phyloP scores from a whole-genome alignment of 257 asterid genomes.

The Penstemon davidsonii region DNA sequence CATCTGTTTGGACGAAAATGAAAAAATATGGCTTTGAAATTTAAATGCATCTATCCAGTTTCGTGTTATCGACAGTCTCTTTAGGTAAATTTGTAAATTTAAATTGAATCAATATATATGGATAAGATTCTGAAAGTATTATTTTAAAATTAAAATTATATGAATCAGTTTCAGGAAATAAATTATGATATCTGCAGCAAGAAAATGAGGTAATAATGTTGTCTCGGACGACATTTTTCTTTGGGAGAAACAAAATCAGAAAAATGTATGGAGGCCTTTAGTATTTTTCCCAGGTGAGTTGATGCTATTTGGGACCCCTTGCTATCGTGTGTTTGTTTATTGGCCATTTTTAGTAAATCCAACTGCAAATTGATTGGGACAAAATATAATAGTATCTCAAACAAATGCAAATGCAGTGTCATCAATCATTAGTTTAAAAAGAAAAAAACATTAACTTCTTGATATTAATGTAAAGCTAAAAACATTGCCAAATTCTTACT shows the following conservation, averaged over 20 bases:
- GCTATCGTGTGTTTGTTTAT: constrained; percentile 34
- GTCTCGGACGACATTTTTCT: constrained; percentile 37
- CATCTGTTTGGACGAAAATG: too few species aligned
- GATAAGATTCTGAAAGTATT: not conserved
- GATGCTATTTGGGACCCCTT: constrained; percentile 43
- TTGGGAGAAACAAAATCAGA: constrained; percentile 34
- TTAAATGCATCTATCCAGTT: too few species aligned
- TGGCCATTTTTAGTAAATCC: constrained; percentile 27
- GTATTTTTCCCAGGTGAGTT: constrained; percentile 34
- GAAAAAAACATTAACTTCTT: too few species aligned
- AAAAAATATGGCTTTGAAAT: too few species aligned
- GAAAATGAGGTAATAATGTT: constrained; percentile 18
- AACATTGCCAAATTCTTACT: too few species aligned
- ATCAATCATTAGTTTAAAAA: too few species aligned
- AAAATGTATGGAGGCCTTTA: constrained; percentile 36
- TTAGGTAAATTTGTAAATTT: too few species aligned
- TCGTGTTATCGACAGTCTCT: too few species aligned
- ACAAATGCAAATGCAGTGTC: too few species aligned
- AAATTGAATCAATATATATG: not conserved
- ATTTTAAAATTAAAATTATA: not conserved
- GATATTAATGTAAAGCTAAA: too few species aligned
- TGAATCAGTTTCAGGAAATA: constrained; percentile 24
- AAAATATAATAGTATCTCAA: not conserved
- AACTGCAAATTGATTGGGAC: not conserved
- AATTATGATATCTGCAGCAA: constrained; percentile 7